phyloP scores from a whole-genome alignment of 2,329 filamentous ascomycete species.

The Pseudopyricularia cyperi region DNA sequence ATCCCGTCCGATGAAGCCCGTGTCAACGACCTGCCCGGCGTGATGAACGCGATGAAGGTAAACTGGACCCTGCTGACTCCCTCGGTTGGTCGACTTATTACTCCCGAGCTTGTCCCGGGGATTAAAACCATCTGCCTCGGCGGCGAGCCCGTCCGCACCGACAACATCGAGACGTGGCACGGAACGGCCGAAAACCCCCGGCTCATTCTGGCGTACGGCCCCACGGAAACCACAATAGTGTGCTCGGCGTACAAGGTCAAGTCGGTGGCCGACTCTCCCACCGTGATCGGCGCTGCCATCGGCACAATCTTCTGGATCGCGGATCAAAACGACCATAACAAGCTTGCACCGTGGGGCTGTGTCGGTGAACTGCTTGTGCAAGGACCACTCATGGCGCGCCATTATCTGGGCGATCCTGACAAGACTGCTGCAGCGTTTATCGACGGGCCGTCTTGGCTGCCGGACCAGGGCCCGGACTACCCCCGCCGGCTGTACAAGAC shows the following conservation, averaged over 20 bases:
- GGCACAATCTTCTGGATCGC: conserved; percentile 17
- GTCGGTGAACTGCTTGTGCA: background rate
- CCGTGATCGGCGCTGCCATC: conserved; percentile 9
- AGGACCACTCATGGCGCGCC: background rate
- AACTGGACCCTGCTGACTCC: conserved; percentile 15
- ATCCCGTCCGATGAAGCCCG: conserved; percentile 24
- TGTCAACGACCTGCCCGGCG: conserved; percentile 21
- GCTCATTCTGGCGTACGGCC: conserved; percentile 12
- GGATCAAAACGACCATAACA: conserved; percentile 12
- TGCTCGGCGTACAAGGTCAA: conserved; percentile 8
- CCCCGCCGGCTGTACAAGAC: conserved; percentile 1
- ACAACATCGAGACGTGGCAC: conserved; percentile 10
- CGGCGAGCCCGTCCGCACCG: conserved; percentile 13
- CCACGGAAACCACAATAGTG: conserved; percentile 12
- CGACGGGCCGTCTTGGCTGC: background rate
- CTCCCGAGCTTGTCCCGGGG: conserved; percentile 11
- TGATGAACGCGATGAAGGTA: conserved; percentile 11
- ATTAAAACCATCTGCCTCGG: conserved; percentile 13
- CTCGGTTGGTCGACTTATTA: conserved; percentile 12
- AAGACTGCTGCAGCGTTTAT: conserved; percentile 3
- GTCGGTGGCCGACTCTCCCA: conserved; percentile 5
- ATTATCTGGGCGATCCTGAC: background rate
- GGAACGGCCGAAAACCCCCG: conserved; percentile 7
- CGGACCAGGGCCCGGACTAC: background rate
- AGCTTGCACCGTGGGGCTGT: background rate